phyloP scores from a whole-genome alignment of 306 rosid genomes.

The Prunus salicina region DNA sequence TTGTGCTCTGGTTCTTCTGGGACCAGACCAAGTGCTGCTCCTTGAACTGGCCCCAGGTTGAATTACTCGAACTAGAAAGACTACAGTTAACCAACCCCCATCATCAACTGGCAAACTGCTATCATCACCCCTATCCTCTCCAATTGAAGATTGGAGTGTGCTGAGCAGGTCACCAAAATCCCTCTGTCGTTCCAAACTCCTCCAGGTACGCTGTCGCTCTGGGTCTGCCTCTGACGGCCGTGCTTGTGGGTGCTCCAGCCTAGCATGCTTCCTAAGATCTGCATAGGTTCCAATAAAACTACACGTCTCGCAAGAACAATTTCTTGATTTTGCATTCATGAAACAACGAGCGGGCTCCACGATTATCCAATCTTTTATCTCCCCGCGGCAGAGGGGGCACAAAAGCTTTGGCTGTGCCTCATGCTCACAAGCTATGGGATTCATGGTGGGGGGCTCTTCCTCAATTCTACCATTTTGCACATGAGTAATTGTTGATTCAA shows the following conservation, averaged over 20 bases:
- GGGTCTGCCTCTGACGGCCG: conserved; percentile 95
- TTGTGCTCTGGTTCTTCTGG: conserved; percentile 71
- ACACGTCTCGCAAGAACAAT: conserved; percentile 89
- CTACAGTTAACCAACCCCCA: conserved; percentile 84
- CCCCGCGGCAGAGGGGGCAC: conserved; percentile 94
- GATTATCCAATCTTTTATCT: conserved; percentile 77
- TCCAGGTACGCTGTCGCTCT: conserved; percentile 85
- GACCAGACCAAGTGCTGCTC: conserved; percentile 65
- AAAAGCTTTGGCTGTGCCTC: conserved; percentile 53
- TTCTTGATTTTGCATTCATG: conserved; percentile 88
- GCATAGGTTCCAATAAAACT: conserved; percentile 71
- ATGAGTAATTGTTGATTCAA: conserved; percentile 27
- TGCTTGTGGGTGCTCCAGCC: conserved; percentile 78
- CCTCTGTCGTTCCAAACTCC: conserved; percentile 92
- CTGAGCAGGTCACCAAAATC: conserved; percentile 92
- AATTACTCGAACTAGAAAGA: conserved; percentile 71
- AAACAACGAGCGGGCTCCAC: conserved; percentile 80
- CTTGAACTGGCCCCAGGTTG: conserved; percentile 57
- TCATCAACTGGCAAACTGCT: conserved; percentile 64
- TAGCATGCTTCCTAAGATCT: conserved; percentile 94
- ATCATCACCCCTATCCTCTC: conserved; percentile 73
- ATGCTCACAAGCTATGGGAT: conserved; percentile 60
- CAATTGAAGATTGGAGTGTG: conserved; percentile 84
- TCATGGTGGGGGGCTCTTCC: conserved; percentile 43
- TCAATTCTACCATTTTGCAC: conserved; percentile 48